A percentile compares a stretch with the other conserved stretches of the same genome.
Conservation (phyloP, 306 rosid genomes). For the Chamaecrista fasciculata region DNA sequence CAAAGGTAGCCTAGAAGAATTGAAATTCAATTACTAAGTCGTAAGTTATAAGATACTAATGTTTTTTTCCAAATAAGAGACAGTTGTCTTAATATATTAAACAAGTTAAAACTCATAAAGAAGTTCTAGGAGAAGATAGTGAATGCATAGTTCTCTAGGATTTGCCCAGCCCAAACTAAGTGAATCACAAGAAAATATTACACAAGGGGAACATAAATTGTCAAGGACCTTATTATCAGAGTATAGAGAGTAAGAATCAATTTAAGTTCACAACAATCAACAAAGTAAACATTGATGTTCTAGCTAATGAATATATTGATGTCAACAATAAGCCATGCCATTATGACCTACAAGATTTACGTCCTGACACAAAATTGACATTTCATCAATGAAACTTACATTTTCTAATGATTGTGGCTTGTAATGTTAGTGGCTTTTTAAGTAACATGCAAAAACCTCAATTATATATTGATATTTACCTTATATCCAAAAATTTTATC, state of each 20-base stretch:
- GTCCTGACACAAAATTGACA: constrained; percentile 15
- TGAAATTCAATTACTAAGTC: constrained; percentile 26
- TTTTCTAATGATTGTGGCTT: not conserved
- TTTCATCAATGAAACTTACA: constrained; percentile 3
- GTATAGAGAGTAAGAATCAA: not conserved
- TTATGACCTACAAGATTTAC: not conserved
- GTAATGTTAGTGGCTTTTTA: not conserved
- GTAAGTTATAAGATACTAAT: not conserved
- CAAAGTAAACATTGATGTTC: constrained; percentile 7
- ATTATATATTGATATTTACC: constrained; percentile 42
- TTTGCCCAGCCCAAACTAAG: not conserved
- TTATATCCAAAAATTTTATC: constrained; percentile 88
- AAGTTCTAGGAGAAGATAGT: not conserved
- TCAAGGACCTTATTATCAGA: constrained; percentile 6
- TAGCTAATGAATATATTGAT: not conserved
- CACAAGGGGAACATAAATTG: constrained; percentile 1
- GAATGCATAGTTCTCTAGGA: not conserved
- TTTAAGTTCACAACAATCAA: not conserved
- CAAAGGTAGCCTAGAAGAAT: constrained; percentile 80
- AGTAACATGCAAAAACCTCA: constrained; percentile 18
- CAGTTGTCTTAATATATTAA: constrained; percentile 10
- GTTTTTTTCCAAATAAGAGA: constrained; percentile 7
- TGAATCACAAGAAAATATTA: constrained; percentile 13
- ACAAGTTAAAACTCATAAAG: constrained; percentile 4
- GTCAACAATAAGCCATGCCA: constrained; percentile 5